A percentile compares a stretch with the other conserved stretches of the same genome.
Evolutionary conservation across 2,329 filamentous ascomycete genomes (phyloP).

Genomic region (Neofusicoccum ribis): DNA sequence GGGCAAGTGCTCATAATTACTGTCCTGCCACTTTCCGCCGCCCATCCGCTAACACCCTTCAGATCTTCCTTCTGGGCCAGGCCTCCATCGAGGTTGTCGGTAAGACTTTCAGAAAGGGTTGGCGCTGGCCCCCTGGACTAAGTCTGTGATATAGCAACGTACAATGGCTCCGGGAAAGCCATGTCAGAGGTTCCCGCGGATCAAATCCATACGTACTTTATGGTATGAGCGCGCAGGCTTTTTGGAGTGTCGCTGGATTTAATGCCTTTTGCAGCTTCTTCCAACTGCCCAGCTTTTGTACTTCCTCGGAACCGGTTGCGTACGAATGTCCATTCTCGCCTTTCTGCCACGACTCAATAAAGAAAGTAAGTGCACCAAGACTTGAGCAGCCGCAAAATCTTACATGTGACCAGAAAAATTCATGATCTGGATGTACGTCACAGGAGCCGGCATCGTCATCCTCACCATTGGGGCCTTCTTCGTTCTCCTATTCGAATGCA

Average conservation of each 20-base stretch:
- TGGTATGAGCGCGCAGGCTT: constrained; percentile 16
- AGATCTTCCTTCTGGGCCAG: constrained; percentile 9
- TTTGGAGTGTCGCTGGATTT: neutral
- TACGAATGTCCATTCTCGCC: constrained; percentile 37
- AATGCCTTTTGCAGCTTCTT: constrained; percentile 21
- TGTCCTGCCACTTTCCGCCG: neutral
- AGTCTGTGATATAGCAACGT: constrained; percentile 5
- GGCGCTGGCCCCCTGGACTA: neutral
- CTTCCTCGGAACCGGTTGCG: constrained; percentile 34
- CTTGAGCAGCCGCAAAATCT: neutral
- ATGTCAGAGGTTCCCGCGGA: constrained; percentile 22
- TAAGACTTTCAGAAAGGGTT: neutral
- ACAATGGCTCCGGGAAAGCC: constrained; percentile 27
- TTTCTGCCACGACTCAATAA: constrained; percentile 39
- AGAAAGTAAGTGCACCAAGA: constrained; percentile 31
- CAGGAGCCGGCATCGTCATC: neutral
- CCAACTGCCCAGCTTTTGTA: constrained; percentile 24
- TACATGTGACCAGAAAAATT: neutral
- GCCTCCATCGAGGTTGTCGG: constrained; percentile 11
- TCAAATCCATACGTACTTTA: constrained; percentile 23
- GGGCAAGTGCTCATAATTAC: constrained; percentile 21
- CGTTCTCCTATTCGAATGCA: constrained; percentile 19
- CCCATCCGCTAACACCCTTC: neutral
- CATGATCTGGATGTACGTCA: constrained; percentile 1
- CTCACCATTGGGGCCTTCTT: constrained; percentile 11